Base-by-base conservation (phyloP, 2,329 filamentous ascomycete genomes). In the Tolypocladium capitatum region DNA sequence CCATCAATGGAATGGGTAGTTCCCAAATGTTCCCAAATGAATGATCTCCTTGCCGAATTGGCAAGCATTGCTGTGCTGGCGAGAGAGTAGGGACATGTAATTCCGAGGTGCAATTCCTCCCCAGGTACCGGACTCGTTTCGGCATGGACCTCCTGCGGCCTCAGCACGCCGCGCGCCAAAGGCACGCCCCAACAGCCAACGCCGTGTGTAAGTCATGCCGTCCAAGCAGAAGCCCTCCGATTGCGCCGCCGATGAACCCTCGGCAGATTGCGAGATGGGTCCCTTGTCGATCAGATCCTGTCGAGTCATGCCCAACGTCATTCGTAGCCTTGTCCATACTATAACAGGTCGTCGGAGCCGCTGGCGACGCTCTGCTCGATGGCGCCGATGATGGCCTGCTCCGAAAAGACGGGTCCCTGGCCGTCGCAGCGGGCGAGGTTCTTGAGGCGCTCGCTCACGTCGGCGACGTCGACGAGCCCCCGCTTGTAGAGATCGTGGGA, bases 361-460 rank as follows among this genome's bases (percentile, higher is more conserved):
- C 79, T 81, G 21, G 82, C 80, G 30, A 85, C 82, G 59, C 88
- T 91, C 57, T 84, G 76, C 63, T 87, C 78, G 53, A 97, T 90
- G 16, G 86, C 87, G 51, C 73, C 70, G 40, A 80, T 64, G 16
- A 97, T 83, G 41, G 80, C 78, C 24, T 75, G 69, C 63, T 95
- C 90, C 51, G 85, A 82, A 57, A 95, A 95, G 36, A 92, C 89
- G 2, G 90, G 90, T 0, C 90, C 85, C 60, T 88, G 83, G 2
- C 89, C 90, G 65, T 96, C 86, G 62, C 89, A 95, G 58, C 82
- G 80, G 18, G 87, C 86, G 57, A 78, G 69, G 18, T 75, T 72
- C 68, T 87, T 90, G 46, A 97, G 69, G 13, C 81, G 73, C 59
- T 92, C 84, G 62, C 84, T 89, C 31, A 96, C 85, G 60, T 84